Base-by-base conservation (phyloP, 139 green algal species). In the Klebsormidium nitens region DNA sequence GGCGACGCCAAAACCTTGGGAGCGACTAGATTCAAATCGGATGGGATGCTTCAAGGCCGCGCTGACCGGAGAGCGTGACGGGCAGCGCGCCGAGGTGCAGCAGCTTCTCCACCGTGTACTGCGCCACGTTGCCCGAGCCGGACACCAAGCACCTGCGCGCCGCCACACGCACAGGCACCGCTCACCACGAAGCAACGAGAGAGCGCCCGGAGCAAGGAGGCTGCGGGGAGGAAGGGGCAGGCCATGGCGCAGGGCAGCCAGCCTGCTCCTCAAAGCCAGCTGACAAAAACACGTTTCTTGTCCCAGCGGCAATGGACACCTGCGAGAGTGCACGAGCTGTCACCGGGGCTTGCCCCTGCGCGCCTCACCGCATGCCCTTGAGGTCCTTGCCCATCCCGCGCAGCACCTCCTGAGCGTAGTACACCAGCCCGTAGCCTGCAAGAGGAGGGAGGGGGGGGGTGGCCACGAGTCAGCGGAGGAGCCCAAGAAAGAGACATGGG, bases 51-150 rank as follows among this genome's bases (percentile, higher is more conserved):
- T n/a, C n/a, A n/a, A n/a, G n/a, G n/a, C n/a, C n/a, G n/a, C n/a
- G n/a, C n/a, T n/a, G 78, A 85, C 93, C 89, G 56, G 56, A 83
- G 34, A 92, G 37, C 0, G 89, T 86, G 31, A 95, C 40, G 17
- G 82, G 71, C 5, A 77, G 77, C 1, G 84, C 88, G 3, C 87
- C 87, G 37, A 91, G 76, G 61, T 88, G 63, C 48, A 92, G 26
- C 1, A 85, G 73, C 83, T 91, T 91, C 73, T 90, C 79, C 5
- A 74, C 82, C 2, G 81, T 74, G 56, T 84, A 92, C 44, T 84
- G 78, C 6, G 87, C 82, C 47, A 92, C 87, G 50, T 92, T 92
- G 62, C 87, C 87, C 32, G 80, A 80, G 19, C 87, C 87, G 5
- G 77, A 87, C 14, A 92, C 71, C 1, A 79, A 70, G 48, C 50